Evolutionary conservation across 768 basidiomycete genomes (phyloP).

Genomic region (Amylocystis lapponica): DNA sequence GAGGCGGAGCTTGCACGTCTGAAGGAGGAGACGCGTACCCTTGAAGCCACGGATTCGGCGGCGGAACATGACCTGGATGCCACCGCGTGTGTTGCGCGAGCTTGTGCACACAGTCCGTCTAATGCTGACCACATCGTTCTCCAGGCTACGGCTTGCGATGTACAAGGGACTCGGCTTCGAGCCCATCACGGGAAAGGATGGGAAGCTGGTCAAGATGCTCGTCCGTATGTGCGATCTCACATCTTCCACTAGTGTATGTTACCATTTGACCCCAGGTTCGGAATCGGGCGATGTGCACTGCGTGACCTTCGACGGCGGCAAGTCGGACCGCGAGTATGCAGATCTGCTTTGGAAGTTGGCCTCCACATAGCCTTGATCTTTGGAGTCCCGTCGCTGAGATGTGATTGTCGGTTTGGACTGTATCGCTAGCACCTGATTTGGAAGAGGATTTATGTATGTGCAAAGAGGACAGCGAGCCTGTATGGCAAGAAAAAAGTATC

Average conservation of each 20-base stretch:
- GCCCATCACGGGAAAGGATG: constrained; percentile 50
- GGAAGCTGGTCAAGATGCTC: constrained; percentile 52
- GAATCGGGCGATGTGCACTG: constrained; percentile 37
- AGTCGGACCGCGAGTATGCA: constrained; percentile 24
- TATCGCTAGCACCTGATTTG: too few relatives aligned
- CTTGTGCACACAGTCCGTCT: constrained; percentile 5
- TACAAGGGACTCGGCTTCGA: constrained; percentile 72
- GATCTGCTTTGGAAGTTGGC: constrained; percentile 32
- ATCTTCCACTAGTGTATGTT: not conserved
- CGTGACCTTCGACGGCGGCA: constrained; percentile 23
- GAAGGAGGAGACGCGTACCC: constrained; percentile 52
- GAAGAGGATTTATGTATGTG: too few relatives aligned
- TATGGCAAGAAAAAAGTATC: too few relatives aligned
- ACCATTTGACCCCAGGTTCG: constrained; percentile 32
- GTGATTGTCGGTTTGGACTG: too few relatives aligned
- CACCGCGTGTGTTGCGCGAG: constrained; percentile 43
- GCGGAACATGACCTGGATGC: constrained; percentile 69
- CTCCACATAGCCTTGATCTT: constrained; percentile 21
- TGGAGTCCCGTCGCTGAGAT: too few relatives aligned
- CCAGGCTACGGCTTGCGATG: constrained; percentile 60
- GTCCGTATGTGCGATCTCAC: constrained; percentile 45
- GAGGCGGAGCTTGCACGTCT: constrained; percentile 66
- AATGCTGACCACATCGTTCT: too few relatives aligned
- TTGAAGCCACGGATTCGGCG: constrained; percentile 71
- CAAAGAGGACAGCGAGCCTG: too few relatives aligned